phyloP scores from a whole-genome alignment of 2,329 filamentous ascomycete genomes.

The Paracorniculantispora psalliotae region DNA sequence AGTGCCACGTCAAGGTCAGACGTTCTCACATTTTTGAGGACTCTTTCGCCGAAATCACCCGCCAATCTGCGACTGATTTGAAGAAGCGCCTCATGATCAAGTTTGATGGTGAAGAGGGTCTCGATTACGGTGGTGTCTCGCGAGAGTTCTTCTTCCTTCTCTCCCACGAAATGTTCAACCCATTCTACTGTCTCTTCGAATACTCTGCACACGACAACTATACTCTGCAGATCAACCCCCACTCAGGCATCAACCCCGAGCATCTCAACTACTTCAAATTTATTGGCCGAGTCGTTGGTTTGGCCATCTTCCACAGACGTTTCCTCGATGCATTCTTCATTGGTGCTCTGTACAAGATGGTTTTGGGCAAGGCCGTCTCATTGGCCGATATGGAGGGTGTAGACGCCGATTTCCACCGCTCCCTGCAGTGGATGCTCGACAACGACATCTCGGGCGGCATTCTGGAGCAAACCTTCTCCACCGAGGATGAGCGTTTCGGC shows the following conservation, averaged over 20 bases:
- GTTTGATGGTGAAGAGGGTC: conserved; percentile 95
- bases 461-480: conserved; percentile 91
- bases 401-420: conserved; percentile 95
- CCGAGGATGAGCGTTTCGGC: conserved; percentile 95
- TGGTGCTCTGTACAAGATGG: conserved; percentile 99
- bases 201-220: conserved; percentile 99
- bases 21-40: conserved; percentile 98
- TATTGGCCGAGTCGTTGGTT: conserved; percentile 91
- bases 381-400: conserved; percentile 98
- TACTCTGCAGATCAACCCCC: conserved; percentile 98
- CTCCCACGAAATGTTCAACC: conserved; percentile 99
- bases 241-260: conserved; percentile 98
- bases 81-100: conserved; percentile 99
- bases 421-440: conserved; percentile 94
- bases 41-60: conserved; percentile 96
- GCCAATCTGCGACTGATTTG: conserved; percentile 88
- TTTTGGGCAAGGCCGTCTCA: conserved; percentile 85
- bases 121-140: conserved; percentile 96
- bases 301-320: conserved; percentile 95
- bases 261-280: conserved; percentile 99
- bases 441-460: conserved; percentile 92
- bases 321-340: conserved; percentile 99
- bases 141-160: conserved; percentile 99
- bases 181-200: conserved; percentile 98
- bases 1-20: conserved; percentile 97